phyloP scores from a whole-genome alignment of 2,329 filamentous ascomycete genomes.

The Botrytis paeoniae region DNA sequence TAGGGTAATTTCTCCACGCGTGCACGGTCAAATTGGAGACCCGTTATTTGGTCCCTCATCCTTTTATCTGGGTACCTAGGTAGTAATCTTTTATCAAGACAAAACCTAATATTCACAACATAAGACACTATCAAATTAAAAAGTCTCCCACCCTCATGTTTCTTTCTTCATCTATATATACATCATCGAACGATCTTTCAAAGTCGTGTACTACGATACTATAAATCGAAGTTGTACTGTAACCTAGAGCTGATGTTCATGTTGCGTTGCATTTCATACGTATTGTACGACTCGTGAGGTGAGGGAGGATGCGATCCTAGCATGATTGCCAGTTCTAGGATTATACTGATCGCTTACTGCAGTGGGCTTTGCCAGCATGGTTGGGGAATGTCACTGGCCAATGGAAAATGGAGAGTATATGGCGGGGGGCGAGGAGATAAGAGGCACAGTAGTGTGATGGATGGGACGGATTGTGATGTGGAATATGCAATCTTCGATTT shows the following conservation, averaged over 20 bases:
- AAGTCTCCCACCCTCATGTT: not conserved
- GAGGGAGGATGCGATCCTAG: not conserved
- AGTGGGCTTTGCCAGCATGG: not conserved
- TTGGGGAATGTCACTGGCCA: not conserved
- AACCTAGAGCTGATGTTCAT: conserved; percentile 7
- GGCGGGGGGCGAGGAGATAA: not conserved
- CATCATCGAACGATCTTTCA: conserved; percentile 2
- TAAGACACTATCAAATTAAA: not conserved
- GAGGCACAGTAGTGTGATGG: not conserved
- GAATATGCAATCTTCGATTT: not conserved
- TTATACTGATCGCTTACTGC: conserved; percentile 12
- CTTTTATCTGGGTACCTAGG: not conserved
- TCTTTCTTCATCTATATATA: not conserved
- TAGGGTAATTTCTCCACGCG: not conserved
- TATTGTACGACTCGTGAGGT: not conserved
- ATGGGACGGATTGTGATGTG: not conserved
- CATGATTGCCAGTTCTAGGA: not conserved
- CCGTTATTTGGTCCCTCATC: not conserved
- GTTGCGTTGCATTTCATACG: not conserved
- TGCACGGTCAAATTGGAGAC: not conserved
- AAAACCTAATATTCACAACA: not conserved
- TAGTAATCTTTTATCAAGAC: not conserved
- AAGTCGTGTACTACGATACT: not conserved
- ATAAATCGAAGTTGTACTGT: not conserved
- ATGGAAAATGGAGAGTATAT: not conserved